Percentiles rank a stretch among this genome's conserved stretches.
phyloP scores from a whole-genome alignment of 345 rosid genomes.

The Orychophragmus violaceus region DNA sequence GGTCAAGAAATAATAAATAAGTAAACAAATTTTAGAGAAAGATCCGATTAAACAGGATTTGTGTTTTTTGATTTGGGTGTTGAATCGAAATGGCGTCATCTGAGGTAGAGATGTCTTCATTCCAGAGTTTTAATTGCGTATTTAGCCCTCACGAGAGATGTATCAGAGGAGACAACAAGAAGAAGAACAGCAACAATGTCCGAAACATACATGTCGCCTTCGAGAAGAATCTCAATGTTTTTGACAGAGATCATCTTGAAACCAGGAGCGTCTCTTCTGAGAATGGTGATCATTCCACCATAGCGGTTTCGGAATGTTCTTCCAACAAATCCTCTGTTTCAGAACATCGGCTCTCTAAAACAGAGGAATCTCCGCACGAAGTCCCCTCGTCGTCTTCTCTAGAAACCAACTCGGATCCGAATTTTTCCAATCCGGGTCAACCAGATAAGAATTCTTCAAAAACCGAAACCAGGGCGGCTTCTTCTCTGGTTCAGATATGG shows the following conservation, averaged over 20 bases:
- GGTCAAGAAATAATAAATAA: neutral
- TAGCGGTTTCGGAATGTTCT: conserved; percentile 6
- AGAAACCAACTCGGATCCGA: conserved; percentile 1
- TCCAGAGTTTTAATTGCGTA: conserved; percentile 54
- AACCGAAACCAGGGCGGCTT: conserved; percentile 42
- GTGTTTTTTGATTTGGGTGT: no score
- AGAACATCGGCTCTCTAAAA: no score
- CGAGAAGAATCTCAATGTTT: conserved; percentile 54
- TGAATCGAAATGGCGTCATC: no score
- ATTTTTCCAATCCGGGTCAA: conserved; percentile 2
- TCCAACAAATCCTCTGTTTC: conserved; percentile 13
- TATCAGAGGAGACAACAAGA: conserved; percentile 32
- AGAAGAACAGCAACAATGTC: no score
- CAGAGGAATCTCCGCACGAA: conserved; percentile 23
- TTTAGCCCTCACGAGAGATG: conserved; percentile 44
- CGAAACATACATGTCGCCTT: conserved; percentile 38
- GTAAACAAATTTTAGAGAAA: neutral
- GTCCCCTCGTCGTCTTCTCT: conserved; percentile 15
- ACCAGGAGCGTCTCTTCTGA: conserved; percentile 32
- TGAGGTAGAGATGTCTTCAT: conserved; percentile 46
- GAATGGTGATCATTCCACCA: neutral
- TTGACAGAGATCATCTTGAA: conserved; percentile 57
- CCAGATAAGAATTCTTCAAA: conserved; percentile 1
- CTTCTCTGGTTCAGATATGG: conserved; percentile 92
- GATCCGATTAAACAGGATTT: no score